Base-by-base conservation (phyloP, 1,139 yeast species). In the Arxiozyma telluris region DNA sequence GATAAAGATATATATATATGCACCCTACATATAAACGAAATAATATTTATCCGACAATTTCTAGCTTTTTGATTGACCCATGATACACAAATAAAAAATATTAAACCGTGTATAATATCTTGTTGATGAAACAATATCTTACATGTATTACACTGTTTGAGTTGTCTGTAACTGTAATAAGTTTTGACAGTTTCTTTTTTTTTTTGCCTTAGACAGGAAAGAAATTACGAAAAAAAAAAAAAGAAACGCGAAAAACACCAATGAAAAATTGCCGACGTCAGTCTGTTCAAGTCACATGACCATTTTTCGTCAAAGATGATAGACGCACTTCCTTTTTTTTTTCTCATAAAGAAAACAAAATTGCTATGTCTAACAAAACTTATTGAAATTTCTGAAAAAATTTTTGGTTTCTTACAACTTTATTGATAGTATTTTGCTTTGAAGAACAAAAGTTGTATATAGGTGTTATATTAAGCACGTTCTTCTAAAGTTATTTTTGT, bases 251-350 rank as follows among this genome's bases (percentile, higher is more conserved):
- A 30, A 30, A 30, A 12, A 11, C 11, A 30, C 34, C 25, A 23
- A 6, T 4, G 25, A 23, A 23, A 23, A 23, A 23, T 4, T 27
- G 11, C 30, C 11, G 39, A 34, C 8, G n/a, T 15, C 39, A 15
- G n/a, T 4, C 39, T 15, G n/a, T 15, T 20, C 34, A 23, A 43
- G 18, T 41, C 41, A 47, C 49, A 46, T 47, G 45, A 41, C 22
- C 5, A 18, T 1, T 0, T 20, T 23, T 21, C 57, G 57, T 55
- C 27, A 4, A n/a, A 30, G 47, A 51, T 53, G 57, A 55, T 54
- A 54, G 53, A 54, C 55, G 55, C 53, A 50, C n/a, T 47, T 27
- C 2, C n/a, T 4, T 34, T 34, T 34, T 34, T 30, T 50, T 48
- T 53, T 27, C 20, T 42, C 12, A n/a, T 17, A 23, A 41, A 39